phyloP scores from a whole-genome alignment of 371 early-diverging fungal genomes.

The Nematocida ironsii region DNA sequence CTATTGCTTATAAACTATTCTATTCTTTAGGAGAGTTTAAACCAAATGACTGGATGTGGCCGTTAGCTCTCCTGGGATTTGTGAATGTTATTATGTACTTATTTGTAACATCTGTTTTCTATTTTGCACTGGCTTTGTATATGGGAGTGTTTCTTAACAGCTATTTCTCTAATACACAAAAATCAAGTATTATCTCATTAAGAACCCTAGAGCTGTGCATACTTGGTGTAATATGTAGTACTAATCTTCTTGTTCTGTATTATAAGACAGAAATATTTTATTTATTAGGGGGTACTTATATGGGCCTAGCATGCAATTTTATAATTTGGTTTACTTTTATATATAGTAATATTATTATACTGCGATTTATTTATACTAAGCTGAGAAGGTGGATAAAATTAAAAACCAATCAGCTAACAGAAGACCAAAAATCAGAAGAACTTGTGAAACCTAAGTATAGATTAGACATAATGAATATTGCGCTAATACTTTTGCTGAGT shows the following conservation, averaged over 20 bases:
- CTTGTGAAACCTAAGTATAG: no score
- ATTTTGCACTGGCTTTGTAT: slow-evolving; percentile 1
- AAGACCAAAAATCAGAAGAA: no score
- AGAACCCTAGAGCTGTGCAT: neutral
- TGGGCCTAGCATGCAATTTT: neutral
- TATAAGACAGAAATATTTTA: slow-evolving; percentile 1
- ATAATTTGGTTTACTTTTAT: neutral
- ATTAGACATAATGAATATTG: no score
- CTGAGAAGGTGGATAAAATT: neutral
- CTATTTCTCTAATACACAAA: neutral
- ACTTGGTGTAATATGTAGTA: neutral
- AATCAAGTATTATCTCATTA: neutral
- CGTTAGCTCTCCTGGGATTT: neutral
- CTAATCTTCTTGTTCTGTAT: neutral
- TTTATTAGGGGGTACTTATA: neutral
- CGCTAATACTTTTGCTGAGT: no score
- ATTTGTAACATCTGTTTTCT: neutral
- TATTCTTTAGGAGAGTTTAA: neutral
- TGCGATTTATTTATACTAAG: neutral
- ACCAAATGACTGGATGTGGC: neutral
- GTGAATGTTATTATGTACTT: neutral
- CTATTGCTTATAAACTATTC: neutral
- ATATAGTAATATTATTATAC: neutral
- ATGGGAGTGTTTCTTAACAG: neutral
- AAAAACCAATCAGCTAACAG: no score